A percentile compares a stretch with the other conserved stretches of the same genome.
These are phyloP conservation scores for Boletellus ananas DNA, from an alignment of 768 basidiomycete genomes.

Conservation along the genomic window DNA sequence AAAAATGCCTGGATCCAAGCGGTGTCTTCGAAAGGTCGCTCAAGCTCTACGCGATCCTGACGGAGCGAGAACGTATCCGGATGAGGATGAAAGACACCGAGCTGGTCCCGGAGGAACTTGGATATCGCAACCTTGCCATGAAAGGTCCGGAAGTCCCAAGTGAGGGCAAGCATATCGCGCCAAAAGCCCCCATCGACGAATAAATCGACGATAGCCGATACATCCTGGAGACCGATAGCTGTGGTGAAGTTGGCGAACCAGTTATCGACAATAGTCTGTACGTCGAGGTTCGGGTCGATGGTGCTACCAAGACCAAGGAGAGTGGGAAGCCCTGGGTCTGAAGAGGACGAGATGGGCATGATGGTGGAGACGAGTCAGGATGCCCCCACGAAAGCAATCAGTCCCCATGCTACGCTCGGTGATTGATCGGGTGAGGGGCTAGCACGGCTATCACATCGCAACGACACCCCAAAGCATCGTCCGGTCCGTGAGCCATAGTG, in stretches of 20 bases:
- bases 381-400: background rate
- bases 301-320: constrained; percentile 19
- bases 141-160: constrained; percentile 62
- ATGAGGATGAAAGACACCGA: constrained; percentile 25
- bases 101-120: constrained; percentile 45
- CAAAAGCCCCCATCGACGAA: constrained; percentile 42
- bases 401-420: too few relatives aligned
- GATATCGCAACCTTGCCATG: constrained; percentile 39
- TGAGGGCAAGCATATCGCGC: constrained; percentile 59
- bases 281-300: constrained; percentile 35
- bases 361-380: background rate
- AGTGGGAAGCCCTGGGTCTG: constrained; percentile 18
- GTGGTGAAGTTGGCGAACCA: constrained; percentile 43
- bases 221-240: constrained; percentile 32
- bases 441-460: too few relatives aligned
- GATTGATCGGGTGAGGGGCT: too few relatives aligned
- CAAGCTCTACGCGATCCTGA: constrained; percentile 15
- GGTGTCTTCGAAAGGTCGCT: constrained; percentile 33
- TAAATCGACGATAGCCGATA: constrained; percentile 33
- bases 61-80: constrained; percentile 22
- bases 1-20: constrained; percentile 43
- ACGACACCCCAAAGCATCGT: too few relatives aligned
- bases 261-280: constrained; percentile 29
- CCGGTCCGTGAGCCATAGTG: too few relatives aligned
- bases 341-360: constrained; percentile 7